These are phyloP conservation scores for Cutaneotrichosporon curvatum DNA, from an alignment of 1,284 basidiomycete genomes.

Conservation along the genomic window DNA sequence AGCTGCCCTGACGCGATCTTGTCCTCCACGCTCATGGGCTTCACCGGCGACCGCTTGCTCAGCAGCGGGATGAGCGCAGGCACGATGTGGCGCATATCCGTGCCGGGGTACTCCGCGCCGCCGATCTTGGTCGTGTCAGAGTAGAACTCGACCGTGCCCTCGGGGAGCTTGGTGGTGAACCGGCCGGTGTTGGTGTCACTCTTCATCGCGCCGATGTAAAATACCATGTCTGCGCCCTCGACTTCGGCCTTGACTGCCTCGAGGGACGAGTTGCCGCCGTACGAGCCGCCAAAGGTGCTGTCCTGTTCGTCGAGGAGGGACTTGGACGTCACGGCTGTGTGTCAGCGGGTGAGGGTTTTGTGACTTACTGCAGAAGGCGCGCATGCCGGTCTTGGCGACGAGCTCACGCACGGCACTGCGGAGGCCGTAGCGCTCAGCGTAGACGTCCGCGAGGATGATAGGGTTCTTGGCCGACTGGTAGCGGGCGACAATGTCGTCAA, in stretches of 20 bases:
- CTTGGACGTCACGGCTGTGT: constrained; percentile 59
- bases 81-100: constrained; percentile 48
- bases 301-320: constrained; percentile 71
- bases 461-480: constrained; percentile 63
- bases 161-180: constrained; percentile 50
- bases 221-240: constrained; percentile 71
- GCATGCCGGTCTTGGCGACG: constrained; percentile 61
- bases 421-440: constrained; percentile 71
- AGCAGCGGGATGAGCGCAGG: constrained; percentile 45
- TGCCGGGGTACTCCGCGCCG: constrained; percentile 47
- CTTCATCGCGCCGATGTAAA: constrained; percentile 74
- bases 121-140: constrained; percentile 64
- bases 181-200: constrained; percentile 71
- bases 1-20: constrained; percentile 26
- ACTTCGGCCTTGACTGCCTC: constrained; percentile 66
- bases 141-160: constrained; percentile 63
- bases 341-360: background rate
- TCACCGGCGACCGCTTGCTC: constrained; percentile 21
- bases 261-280: constrained; percentile 69
- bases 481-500: constrained; percentile 62
- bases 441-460: constrained; percentile 80
- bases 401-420: constrained; percentile 63
- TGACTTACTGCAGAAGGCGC: constrained; percentile 54
- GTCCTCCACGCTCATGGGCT: constrained; percentile 22
- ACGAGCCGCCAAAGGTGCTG: constrained; percentile 77